phyloP scores from a whole-genome alignment of 257 asterid species.

The Jaltomata sinuosa region DNA sequence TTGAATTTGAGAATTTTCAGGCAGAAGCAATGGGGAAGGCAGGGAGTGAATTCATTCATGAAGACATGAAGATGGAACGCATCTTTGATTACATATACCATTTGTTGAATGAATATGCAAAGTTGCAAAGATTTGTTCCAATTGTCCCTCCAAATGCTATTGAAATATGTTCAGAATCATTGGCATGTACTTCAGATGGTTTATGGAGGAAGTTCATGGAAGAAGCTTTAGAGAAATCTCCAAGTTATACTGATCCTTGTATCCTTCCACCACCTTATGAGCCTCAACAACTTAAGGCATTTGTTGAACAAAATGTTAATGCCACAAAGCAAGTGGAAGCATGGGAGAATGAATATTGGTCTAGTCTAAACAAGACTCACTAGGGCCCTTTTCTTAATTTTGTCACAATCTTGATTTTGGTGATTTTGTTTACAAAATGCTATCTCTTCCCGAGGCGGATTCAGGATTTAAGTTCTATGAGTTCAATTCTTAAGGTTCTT shows the following conservation, averaged over 20 bases:
- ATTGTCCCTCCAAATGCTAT: conserved; percentile 1
- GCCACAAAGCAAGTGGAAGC: background rate
- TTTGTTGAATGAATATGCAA: conserved; percentile 4
- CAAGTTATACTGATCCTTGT: background rate
- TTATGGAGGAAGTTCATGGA: background rate
- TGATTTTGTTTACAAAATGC: background rate
- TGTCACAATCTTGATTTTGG: background rate
- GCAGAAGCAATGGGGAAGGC: background rate
- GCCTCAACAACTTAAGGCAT: background rate
- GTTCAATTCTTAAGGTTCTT: background rate
- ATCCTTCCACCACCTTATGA: conserved; percentile 5
- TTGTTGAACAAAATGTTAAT: background rate
- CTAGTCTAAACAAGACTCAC: background rate
- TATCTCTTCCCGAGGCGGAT: background rate
- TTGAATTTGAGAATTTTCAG: background rate
- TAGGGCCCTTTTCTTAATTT: background rate
- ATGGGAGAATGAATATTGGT: conserved; percentile 1
- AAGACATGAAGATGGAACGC: conserved; percentile 1
- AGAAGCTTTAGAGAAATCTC: background rate
- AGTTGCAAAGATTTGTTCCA: conserved; percentile 1
- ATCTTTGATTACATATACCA: conserved; percentile 3
- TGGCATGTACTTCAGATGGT: background rate
- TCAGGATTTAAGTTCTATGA: too few relatives aligned
- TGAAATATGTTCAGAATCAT: background rate
- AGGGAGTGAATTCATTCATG: background rate